Conservation (phyloP, 352 stramenopile species). For the Phytopythium vexans region DNA sequence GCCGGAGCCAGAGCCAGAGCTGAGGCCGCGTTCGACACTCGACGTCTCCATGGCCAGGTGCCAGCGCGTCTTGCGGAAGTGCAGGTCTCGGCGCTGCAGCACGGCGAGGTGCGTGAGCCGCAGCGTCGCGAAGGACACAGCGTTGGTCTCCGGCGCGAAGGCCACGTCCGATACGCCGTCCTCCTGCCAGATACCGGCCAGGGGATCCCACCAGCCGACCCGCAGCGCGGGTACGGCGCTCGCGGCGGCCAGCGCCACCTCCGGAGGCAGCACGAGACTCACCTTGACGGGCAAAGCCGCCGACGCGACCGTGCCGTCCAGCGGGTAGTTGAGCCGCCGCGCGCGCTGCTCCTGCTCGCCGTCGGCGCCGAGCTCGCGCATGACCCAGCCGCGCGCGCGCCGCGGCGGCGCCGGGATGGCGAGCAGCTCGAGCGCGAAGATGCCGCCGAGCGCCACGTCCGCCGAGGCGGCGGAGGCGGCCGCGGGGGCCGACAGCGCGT, state of each 20-base stretch:
- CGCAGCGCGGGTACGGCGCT: constrained; percentile 19
- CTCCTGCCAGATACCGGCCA: constrained; percentile 56
- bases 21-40: neutral
- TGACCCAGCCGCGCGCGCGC: constrained; percentile 69
- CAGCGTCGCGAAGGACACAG: constrained; percentile 70
- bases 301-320: constrained; percentile 72
- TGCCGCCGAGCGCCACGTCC: constrained; percentile 45
- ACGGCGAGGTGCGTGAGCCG: constrained; percentile 71
- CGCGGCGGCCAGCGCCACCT: constrained; percentile 42
- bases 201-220: constrained; percentile 67
- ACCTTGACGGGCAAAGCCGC: constrained; percentile 66
- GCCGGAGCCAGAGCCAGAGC: constrained; percentile 6
- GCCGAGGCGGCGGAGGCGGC: constrained; percentile 13
- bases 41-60: constrained; percentile 56
- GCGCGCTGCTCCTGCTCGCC: constrained; percentile 43
- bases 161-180: constrained; percentile 71
- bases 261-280: constrained; percentile 38
- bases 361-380: constrained; percentile 46
- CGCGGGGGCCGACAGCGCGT: constrained; percentile 26
- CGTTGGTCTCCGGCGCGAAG: constrained; percentile 52
- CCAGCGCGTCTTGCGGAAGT: constrained; percentile 68
- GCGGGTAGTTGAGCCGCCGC: constrained; percentile 65
- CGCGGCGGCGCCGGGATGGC: constrained; percentile 65
- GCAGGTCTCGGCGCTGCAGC: constrained; percentile 63
- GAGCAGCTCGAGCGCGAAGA: constrained; percentile 69